Conservation (phyloP, 495 filamentous ascomycete species). For the Acidomyces sp. region DNA sequence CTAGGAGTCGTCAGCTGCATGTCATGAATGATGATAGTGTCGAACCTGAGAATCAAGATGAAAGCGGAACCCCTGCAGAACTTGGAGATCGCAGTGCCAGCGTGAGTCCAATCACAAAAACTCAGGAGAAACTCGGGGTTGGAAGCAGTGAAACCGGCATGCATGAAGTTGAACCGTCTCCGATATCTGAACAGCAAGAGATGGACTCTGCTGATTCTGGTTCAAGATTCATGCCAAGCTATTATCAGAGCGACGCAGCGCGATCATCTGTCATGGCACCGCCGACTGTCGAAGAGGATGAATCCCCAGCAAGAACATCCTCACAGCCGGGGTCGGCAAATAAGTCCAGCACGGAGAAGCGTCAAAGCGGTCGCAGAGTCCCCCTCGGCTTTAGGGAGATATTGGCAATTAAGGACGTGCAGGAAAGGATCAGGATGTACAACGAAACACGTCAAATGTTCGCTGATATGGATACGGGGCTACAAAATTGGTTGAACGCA, state of each 20-base stretch:
- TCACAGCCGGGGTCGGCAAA: too few relatives aligned
- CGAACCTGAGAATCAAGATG: too few relatives aligned
- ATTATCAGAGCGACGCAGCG: constrained; percentile 1
- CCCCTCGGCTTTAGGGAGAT: constrained; percentile 52
- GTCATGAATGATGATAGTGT: constrained; percentile 13
- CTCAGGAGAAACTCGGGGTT: constrained; percentile 2
- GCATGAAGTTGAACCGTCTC: background rate
- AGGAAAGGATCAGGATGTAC: constrained; percentile 56
- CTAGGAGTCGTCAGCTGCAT: constrained; percentile 15
- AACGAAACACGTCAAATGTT: constrained; percentile 57
- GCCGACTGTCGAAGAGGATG: too few relatives aligned
- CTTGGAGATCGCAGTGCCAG: too few relatives aligned
- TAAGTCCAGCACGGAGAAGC: too few relatives aligned
- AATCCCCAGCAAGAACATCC: too few relatives aligned
- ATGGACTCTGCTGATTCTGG: background rate
- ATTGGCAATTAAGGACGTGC: constrained; percentile 42
- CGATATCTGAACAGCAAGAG: background rate
- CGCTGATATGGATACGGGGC: constrained; percentile 55
- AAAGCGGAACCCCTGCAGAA: too few relatives aligned
- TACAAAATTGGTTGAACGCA: constrained; percentile 56
- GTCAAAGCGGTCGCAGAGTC: background rate
- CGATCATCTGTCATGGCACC: background rate
- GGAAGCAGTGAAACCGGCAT: background rate
- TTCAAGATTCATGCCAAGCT: background rate
- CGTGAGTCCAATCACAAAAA: constrained; percentile 3